phyloP scores from a whole-genome alignment of 768 basidiomycete genomes.

The Boletus barrowsii region DNA sequence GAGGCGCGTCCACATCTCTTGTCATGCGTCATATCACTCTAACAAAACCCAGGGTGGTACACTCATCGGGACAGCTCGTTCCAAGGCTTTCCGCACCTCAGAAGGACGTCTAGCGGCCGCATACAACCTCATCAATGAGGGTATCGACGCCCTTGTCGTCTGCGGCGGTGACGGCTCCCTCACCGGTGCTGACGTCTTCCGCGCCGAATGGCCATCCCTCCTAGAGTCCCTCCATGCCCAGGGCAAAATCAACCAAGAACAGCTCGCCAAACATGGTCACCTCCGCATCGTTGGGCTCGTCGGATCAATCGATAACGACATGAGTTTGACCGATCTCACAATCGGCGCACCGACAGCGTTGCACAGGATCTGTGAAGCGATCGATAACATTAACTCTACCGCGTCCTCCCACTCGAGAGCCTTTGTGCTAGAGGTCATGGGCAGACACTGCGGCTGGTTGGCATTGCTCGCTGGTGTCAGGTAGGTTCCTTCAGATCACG shows the following conservation, averaged over 20 bases:
- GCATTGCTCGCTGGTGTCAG: conserved; percentile 90
- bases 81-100: conserved; percentile 73
- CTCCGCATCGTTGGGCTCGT: conserved; percentile 98
- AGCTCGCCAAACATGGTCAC: conserved; percentile 69
- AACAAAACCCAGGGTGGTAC: conserved; percentile 71
- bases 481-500: conserved; percentile 37
- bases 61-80: conserved; percentile 91
- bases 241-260: conserved; percentile 76
- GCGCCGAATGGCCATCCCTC: conserved; percentile 90
- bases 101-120: conserved; percentile 89
- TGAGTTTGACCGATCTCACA: conserved; percentile 96
- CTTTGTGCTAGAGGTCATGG: conserved; percentile 99
- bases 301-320: conserved; percentile 98
- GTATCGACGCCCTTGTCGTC: conserved; percentile 94
- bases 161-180: conserved; percentile 97
- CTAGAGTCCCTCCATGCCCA: conserved; percentile 62
- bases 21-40: background rate
- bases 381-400: conserved; percentile 98
- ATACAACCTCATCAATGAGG: conserved; percentile 89
- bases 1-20: conserved; percentile 49
- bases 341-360: conserved; percentile 96
- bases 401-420: conserved; percentile 95
- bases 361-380: conserved; percentile 95
- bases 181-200: conserved; percentile 92
- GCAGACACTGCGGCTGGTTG: conserved; percentile 97